Conservation (phyloP, 148 eudicot species). For the Cornus suecica region DNA sequence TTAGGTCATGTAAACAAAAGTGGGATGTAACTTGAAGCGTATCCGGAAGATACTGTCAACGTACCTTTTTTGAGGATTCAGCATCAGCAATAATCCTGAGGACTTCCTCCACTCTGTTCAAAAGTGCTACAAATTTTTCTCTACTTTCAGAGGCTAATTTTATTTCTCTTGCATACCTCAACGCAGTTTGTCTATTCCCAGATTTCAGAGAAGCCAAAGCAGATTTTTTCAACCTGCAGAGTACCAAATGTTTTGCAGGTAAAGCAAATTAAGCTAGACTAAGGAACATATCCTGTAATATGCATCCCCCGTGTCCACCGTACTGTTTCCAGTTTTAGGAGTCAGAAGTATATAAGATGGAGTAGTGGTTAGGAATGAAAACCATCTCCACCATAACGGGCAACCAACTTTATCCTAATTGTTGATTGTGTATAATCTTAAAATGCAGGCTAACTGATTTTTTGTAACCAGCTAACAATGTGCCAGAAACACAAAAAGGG, state of each 20-base stretch:
- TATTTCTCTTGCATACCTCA: constrained; percentile 74
- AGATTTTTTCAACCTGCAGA: constrained; percentile 47
- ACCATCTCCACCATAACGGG: neutral
- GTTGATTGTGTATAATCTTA: neutral
- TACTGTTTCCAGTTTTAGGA: neutral
- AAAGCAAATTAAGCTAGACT: neutral
- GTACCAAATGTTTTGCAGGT: neutral
- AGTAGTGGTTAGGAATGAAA: neutral
- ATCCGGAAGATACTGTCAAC: constrained; percentile 11
- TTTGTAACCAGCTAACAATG: neutral
- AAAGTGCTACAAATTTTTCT: constrained; percentile 49
- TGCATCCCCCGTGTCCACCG: neutral
- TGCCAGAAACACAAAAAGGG: too few species aligned
- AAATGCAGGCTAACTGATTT: neutral
- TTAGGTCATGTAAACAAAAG: constrained; percentile 3
- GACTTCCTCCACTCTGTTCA: constrained; percentile 76
- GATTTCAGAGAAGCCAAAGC: constrained; percentile 63
- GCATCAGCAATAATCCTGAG: constrained; percentile 63
- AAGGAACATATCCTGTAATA: neutral
- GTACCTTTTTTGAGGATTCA: constrained; percentile 79
- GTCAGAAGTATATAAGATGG: neutral
- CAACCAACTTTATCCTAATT: neutral
- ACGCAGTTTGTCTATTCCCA: constrained; percentile 57
- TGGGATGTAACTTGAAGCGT: neutral
- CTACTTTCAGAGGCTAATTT: constrained; percentile 67